Evolutionary conservation across 202 grass and related monocot species (phyloP).

Genomic region (Eragrostis tef): DNA sequence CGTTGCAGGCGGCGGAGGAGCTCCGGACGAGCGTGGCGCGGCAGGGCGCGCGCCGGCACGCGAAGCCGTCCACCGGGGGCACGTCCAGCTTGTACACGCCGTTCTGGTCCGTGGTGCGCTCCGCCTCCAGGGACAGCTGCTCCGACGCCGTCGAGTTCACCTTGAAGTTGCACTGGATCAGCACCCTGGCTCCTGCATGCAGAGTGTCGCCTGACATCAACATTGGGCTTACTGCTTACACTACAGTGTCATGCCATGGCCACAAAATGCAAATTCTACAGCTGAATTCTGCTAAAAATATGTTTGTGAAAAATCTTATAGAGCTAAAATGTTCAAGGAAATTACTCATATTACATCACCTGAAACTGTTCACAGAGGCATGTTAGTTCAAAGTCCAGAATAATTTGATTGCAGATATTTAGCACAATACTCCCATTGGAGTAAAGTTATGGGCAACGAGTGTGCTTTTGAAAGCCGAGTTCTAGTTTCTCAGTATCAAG

Average conservation of each 20-base stretch:
- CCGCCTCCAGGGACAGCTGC: conserved; percentile 76
- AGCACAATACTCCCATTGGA: not conserved
- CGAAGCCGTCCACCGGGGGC: conserved; percentile 77
- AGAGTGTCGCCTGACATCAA: not conserved
- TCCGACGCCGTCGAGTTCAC: conserved; percentile 68
- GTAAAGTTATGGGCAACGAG: not conserved
- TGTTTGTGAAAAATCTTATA: not conserved
- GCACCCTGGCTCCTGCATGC: conserved; percentile 70
- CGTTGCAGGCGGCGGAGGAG: conserved; percentile 75
- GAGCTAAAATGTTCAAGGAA: not conserved
- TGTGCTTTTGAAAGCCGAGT: not conserved
- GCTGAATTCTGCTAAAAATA: no score
- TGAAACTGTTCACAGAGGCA: not conserved
- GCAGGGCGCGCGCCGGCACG: conserved; percentile 76
- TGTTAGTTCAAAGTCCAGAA: not conserved
- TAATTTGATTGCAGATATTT: not conserved
- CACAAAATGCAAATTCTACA: not conserved
- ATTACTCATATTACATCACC: no score
- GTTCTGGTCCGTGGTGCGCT: conserved; percentile 82
- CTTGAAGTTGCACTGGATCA: conserved; percentile 86
- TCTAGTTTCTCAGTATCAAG: conserved; percentile 15
- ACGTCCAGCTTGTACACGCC: conserved; percentile 94
- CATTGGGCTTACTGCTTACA: not conserved
- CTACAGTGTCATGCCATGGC: not conserved
- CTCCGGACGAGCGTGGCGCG: conserved; percentile 72